Base-by-base conservation (phyloP, 306 rosid species). In the Lathyrus aphaca region DNA sequence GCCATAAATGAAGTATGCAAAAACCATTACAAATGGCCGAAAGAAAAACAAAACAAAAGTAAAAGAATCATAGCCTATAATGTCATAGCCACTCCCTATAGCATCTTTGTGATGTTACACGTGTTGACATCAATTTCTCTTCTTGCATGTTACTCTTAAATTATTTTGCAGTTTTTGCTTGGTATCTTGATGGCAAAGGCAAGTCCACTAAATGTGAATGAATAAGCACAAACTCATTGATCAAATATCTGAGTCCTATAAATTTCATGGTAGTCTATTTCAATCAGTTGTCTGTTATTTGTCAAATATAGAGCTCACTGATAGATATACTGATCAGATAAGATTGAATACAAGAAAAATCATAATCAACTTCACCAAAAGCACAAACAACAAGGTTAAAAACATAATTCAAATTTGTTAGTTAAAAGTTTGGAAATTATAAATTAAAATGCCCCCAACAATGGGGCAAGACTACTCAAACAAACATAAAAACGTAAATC, bases 131-230 rank as follows among this genome's bases (percentile, higher is more conserved):
- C 53, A 65, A 60, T 69, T 46, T 81, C 69, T 45, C 69, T 2
- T 14, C 54, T 62, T 62, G 53, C 79, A 68, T 39, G 75, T 72
- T 76, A 54, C 65, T 27, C 64, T 68, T 49, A 45, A 81, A 62
- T 81, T 65, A 76, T 74, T 73, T 39, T 72, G 73, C 73, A 60
- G 76, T 38, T 72, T 71, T 75, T 75, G 77, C 68, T 75, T 3
- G 49, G 56, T 66, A 59, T 59, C 72, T 66, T 71, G 46, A 10
- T 42, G 7, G 63, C 81, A 75, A 46, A 74, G 80, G 62, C 69
- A 69, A 74, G 55, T 64, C 69, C 73, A 80, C 17, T 3, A 14
- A 63, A 38, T 29, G 38, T 53, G 29, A 64, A 15, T 37, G 16
- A 67, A 62, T 44, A 67, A 10, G 60, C 72, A 70, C 51, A 53